Conservation (phyloP, 2,329 filamentous ascomycete genomes). For the Geosmithia putterillii region DNA sequence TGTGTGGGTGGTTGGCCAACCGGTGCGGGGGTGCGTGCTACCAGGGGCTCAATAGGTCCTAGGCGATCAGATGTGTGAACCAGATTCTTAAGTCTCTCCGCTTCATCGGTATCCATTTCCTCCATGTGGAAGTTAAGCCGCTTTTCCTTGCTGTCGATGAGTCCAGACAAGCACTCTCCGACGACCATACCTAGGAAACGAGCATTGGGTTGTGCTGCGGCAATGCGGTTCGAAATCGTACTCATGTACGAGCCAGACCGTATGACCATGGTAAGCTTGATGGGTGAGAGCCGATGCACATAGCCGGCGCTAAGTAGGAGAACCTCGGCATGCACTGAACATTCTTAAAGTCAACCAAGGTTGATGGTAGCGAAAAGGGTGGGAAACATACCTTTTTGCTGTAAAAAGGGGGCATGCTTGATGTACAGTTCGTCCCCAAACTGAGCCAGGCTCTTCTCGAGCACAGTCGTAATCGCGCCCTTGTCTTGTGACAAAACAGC, state of each 20-base stretch:
- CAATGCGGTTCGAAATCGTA: constrained; percentile 74
- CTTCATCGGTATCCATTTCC: constrained; percentile 62
- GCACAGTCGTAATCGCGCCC: constrained; percentile 36
- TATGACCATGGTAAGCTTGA: constrained; percentile 55
- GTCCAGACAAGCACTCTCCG: constrained; percentile 55
- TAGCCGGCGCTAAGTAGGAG: constrained; percentile 69
- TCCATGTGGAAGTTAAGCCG: constrained; percentile 76
- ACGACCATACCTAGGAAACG: constrained; percentile 82
- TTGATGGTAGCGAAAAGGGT: neutral
- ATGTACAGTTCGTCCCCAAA: constrained; percentile 86
- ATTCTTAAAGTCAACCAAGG: constrained; percentile 8
- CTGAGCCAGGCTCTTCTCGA: constrained; percentile 57
- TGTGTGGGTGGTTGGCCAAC: neutral
- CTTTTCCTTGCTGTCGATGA: constrained; percentile 57
- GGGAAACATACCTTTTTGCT: constrained; percentile 63
- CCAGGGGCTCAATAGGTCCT: constrained; percentile 37
- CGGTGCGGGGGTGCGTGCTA: neutral
- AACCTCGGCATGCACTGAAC: constrained; percentile 62
- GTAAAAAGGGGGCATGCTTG: constrained; percentile 68
- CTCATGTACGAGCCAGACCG: constrained; percentile 64
- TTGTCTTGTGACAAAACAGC: constrained; percentile 41
- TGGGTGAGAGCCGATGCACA: constrained; percentile 51
- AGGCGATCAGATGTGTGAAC: constrained; percentile 48
- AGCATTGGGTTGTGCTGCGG: constrained; percentile 60
- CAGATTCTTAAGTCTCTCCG: constrained; percentile 61